Conservation (phyloP, 2,329 filamentous ascomycete species). For the Botrytis pseudocinerea region DNA sequence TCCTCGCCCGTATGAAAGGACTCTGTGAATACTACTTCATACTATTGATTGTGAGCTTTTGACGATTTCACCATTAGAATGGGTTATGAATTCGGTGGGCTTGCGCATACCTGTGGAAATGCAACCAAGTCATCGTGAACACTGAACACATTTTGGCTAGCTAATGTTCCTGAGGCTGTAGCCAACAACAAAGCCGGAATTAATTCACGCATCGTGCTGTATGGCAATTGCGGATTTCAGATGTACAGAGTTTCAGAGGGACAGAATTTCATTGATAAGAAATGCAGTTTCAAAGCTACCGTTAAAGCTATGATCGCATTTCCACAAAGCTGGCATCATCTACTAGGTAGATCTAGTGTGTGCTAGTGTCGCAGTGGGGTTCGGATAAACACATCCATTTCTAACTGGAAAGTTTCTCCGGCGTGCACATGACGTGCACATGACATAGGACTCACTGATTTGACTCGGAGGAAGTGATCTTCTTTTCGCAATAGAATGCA, state of each 20-base stretch:
- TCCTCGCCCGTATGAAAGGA: constrained; percentile 59
- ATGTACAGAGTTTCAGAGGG: constrained; percentile 12
- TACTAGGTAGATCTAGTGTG: background rate
- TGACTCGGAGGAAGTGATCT: background rate
- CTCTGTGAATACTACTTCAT: constrained; percentile 63
- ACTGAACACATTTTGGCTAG: constrained; percentile 62
- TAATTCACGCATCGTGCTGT: constrained; percentile 40
- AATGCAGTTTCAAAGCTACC: background rate
- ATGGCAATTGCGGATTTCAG: constrained; percentile 31
- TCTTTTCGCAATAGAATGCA: background rate
- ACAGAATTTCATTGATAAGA: constrained; percentile 13
- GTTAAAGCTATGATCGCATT: constrained; percentile 4
- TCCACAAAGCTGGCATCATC: constrained; percentile 23
- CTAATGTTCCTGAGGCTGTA: constrained; percentile 45
- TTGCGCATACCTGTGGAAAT: constrained; percentile 61
- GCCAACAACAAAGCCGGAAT: constrained; percentile 38
- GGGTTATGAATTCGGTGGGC: background rate
- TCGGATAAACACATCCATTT: background rate
- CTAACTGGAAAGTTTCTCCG: background rate
- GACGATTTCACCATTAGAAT: background rate
- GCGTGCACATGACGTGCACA: background rate
- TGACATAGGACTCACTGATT: constrained; percentile 2
- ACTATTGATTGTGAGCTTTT: constrained; percentile 48
- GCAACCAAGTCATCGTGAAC: constrained; percentile 72
- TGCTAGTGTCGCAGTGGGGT: background rate